A percentile compares a stretch with the other conserved stretches of the same genome.
Conservation (phyloP, 179 eudicot species). For the Beta macrorhiza region DNA sequence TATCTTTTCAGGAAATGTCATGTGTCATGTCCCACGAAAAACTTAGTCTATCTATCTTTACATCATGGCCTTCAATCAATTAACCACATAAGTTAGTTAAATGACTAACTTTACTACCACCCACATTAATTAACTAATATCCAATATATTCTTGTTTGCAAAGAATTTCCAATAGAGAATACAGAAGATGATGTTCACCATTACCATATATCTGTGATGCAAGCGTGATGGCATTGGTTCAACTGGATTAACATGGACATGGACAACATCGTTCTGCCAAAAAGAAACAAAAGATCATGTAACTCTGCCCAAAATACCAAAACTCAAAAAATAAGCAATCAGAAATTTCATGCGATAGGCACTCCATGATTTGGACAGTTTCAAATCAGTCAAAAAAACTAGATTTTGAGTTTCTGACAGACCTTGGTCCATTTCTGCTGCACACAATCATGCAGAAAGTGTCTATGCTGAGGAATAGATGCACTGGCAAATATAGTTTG, state of each 20-base stretch:
- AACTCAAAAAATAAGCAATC: conserved; percentile 2
- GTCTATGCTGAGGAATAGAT: conserved; percentile 87
- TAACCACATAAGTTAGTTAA: not conserved
- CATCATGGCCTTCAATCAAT: not conserved
- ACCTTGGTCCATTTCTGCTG: conserved; percentile 99
- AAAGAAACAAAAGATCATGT: conserved; percentile 12
- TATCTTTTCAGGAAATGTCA: not conserved
- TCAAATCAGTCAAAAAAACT: conserved; percentile 10
- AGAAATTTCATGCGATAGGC: not conserved
- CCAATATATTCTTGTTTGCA: not conserved
- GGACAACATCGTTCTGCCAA: conserved; percentile 70
- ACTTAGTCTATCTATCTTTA: no score
- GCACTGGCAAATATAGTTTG: conserved; percentile 98
- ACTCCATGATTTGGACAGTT: not conserved
- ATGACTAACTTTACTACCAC: not conserved
- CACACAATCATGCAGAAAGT: conserved; percentile 71
- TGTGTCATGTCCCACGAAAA: not conserved
- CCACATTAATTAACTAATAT: not conserved
- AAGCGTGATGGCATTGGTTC: conserved; percentile 81
- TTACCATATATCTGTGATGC: conserved; percentile 77
- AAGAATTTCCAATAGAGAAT: not conserved
- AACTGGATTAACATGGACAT: conserved; percentile 80
- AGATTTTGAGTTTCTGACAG: conserved; percentile 13
- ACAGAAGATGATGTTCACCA: not conserved
- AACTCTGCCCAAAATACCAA: not conserved